Base-by-base conservation (phyloP, 208 protist species). In the Trypanosoma platydactyli region DNA sequence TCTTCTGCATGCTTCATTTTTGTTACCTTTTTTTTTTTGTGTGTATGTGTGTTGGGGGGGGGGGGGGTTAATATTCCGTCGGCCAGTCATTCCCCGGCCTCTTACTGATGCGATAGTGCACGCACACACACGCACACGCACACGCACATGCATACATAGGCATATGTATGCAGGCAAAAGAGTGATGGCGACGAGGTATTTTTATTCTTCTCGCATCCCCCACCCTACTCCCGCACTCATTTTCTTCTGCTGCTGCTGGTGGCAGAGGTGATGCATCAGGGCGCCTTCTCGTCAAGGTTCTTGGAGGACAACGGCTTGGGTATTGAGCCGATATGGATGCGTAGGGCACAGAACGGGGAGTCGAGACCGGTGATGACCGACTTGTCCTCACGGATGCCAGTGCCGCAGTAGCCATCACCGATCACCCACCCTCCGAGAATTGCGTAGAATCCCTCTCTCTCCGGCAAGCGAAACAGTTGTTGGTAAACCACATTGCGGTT, bases 401-500 rank as follows among this genome's bases (percentile, higher is more conserved):
- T 92, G 18, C 91, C 91, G 54, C 81, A 80, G 71, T 86, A 91
- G 29, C 70, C 74, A 52, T 93, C 88, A 18, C 91, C 89, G 41
- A 96, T 76, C 68, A 96, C 85, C 91, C 91, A 96, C 12, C 76
- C 84, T 25, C 91, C 91, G n/a, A 96, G 62, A 63, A 94, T 96
- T 41, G 85, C 76, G 78, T 94, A 92, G 77, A 91, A 94, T 55
- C 70, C 91, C 20, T 93, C 88, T 49, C 82, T 77, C 73, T 81
- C 62, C 24, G 77, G 78, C 40, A 94, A 59, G 4, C 57, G 49
- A 59, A 93, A 94, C 11, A 94, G 79, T 66, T 94, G 77, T 66
- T 96, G 91, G 61, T 94, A 96, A 46, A 96, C 78, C 77, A 94
- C 83, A 52, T 90, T 76, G 1, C 88, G 88, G 70, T 92, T 79